Evolutionary conservation across 768 basidiomycete species (phyloP), one percentile per base, ranked within the genome.

Genomic region (Boletellus ananas): DNA sequence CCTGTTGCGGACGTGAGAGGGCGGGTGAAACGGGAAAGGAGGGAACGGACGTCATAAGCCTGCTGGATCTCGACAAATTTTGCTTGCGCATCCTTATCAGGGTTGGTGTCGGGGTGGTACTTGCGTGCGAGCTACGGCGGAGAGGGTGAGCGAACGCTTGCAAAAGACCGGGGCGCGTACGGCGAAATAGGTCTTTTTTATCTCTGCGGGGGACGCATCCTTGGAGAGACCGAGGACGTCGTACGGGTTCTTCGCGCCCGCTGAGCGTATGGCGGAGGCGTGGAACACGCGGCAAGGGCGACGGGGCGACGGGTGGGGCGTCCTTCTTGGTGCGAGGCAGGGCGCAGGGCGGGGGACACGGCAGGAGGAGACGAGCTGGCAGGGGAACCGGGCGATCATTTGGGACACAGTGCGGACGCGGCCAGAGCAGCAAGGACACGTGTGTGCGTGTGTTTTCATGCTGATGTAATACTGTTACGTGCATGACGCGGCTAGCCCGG

Each of bases 71-170:
- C 95, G 16, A 94, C 78, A 67, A 99, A 99, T 66, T 90, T 91
- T 55, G 89, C 90, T 59, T 91, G 85, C 0, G 95, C 91, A 41
- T 76, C 78, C 61, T 91, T 88, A 71, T 95, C 91, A 36, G 92
- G 88, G 70, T 94, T 98, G 12, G 94, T 94, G 64, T 99, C 96
- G 0, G 96, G 96, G 69, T 99, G 96, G 63, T 88, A 96, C 75
- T 98, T 95, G 54, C 95, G 89, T 16, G 96, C 96, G 56, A 99
- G 86, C 95, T 96, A 63, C 31, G 20, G 13, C n/a, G 35, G 38
- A 47, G 27, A n/a, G 48, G 52, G 49, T 54, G 46, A 59, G 59
- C 53, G 48, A 49, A 57, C 29, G 6, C 44, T n/a, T 35, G 49
- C 54, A 60, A 54, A 56, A 18, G 35, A 16, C 4, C 2, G 27